Percentiles rank a stretch among this genome's conserved stretches.
Conservation (phyloP, 169 alveolate genomes). For the Plasmodium vinckei region DNA sequence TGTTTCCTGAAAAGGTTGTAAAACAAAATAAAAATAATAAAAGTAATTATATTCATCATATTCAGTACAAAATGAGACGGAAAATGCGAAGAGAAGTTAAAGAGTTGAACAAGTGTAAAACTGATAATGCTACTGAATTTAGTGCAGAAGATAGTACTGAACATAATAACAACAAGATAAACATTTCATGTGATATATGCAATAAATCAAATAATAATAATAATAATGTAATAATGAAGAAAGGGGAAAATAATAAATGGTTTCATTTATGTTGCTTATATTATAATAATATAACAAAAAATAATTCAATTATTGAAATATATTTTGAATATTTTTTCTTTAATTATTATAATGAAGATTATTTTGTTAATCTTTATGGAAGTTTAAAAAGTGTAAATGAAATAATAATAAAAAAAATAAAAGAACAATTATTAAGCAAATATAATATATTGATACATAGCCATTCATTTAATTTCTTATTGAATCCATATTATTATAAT, state of each 20-base stretch:
- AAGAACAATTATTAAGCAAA: constrained; percentile 10
- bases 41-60: background rate
- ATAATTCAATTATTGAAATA: constrained; percentile 5
- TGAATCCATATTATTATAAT: constrained; percentile 56
- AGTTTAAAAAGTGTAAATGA: constrained; percentile 20
- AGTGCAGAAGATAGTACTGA: background rate
- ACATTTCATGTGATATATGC: constrained; percentile 25
- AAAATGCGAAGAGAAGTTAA: background rate
- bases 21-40: background rate
- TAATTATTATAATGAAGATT: constrained; percentile 42
- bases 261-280: constrained; percentile 46
- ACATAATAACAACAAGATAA: background rate
- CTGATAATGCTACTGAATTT: background rate
- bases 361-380: constrained; percentile 33
- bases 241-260: constrained; percentile 17
- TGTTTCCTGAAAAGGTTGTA: background rate
- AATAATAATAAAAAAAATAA: constrained; percentile 21
- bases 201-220: constrained; percentile 1
- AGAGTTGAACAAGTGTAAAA: background rate
- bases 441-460: constrained; percentile 16
- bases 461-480: constrained; percentile 31
- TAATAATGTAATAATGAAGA: constrained; percentile 34
- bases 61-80: background rate
- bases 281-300: constrained; percentile 36
- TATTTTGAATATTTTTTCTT: constrained; percentile 43